These are phyloP conservation scores for Melaleuca quinquenervia DNA, from an alignment of 345 rosid species.

Conservation along the genomic window DNA sequence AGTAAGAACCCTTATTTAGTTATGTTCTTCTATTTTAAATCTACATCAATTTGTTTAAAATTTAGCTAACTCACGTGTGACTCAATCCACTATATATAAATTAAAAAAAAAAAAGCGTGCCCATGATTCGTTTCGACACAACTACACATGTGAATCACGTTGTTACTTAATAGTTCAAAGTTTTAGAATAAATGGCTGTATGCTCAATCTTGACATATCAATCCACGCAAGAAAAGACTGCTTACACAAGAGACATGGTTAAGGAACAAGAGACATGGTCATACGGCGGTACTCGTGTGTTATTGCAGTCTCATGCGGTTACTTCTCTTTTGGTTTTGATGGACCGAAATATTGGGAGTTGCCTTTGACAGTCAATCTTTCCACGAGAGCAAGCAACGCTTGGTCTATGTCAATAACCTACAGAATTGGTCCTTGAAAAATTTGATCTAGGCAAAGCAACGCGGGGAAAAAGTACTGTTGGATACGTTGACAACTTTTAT, in stretches of 20 bases:
- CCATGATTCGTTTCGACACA: too few relatives aligned
- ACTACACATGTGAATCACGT: not conserved
- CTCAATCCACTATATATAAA: too few relatives aligned
- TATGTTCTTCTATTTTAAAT: too few relatives aligned
- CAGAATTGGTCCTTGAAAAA: not conserved
- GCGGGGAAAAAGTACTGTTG: not conserved
- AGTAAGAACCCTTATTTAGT: too few relatives aligned
- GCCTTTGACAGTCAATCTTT: not conserved
- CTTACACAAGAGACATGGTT: too few relatives aligned
- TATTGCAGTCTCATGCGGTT: not conserved
- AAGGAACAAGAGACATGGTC: not conserved
- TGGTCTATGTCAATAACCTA: not conserved
- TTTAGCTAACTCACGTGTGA: too few relatives aligned
- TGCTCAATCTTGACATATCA: not conserved
- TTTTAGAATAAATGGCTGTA: not conserved
- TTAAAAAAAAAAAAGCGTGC: too few relatives aligned
- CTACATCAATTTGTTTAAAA: too few relatives aligned
- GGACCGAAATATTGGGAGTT: not conserved
- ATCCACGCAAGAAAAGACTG: not conserved
- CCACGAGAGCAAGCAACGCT: not conserved
- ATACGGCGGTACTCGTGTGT: not conserved
- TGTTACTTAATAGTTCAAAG: not conserved
- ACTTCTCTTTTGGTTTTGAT: not conserved
- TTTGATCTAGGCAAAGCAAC: not conserved
- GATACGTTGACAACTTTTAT: not conserved